Conservation (phyloP, 345 rosid species). For the Arabidopsis thaliana region DNA sequence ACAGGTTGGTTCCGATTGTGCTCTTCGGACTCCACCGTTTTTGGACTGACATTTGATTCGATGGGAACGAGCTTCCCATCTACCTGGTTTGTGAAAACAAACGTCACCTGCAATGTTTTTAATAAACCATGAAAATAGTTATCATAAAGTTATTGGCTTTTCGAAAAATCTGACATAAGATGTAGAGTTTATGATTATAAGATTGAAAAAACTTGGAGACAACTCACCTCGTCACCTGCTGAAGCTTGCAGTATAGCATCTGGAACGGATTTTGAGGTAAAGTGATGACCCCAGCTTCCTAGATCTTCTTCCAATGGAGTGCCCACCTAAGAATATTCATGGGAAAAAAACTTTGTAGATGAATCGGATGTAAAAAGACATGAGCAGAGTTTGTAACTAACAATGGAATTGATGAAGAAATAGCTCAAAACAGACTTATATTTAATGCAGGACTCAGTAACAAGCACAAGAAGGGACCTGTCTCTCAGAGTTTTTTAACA, state of each 20-base stretch:
- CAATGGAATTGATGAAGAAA: neutral
- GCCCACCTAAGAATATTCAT: conserved; percentile 64
- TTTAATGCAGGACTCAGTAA: conserved; percentile 28
- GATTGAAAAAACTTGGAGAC: neutral
- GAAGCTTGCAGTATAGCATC: conserved; percentile 87
- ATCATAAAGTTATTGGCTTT: neutral
- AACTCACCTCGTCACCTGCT: conserved; percentile 86
- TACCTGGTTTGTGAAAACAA: conserved; percentile 89
- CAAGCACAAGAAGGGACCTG: conserved; percentile 59
- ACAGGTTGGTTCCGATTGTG: conserved; percentile 42
- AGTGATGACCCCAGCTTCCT: conserved; percentile 93
- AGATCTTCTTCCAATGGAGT: conserved; percentile 90
- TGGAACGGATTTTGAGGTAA: conserved; percentile 70
- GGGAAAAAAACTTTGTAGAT: neutral
- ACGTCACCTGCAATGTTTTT: conserved; percentile 66
- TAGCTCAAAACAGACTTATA: conserved; percentile 3
- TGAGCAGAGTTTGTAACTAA: conserved; percentile 18
- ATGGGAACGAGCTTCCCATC: conserved; percentile 92
- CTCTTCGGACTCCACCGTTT: conserved; percentile 40
- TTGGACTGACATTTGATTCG: conserved; percentile 58
- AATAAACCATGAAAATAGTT: conserved; percentile 15
- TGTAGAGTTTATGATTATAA: neutral
- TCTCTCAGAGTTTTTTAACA: conserved; percentile 76
- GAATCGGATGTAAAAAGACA: conserved; percentile 15
- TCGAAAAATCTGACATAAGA: neutral